Base-by-base conservation (phyloP, 2,329 filamentous ascomycete species). In the Epichloe hybrida region DNA sequence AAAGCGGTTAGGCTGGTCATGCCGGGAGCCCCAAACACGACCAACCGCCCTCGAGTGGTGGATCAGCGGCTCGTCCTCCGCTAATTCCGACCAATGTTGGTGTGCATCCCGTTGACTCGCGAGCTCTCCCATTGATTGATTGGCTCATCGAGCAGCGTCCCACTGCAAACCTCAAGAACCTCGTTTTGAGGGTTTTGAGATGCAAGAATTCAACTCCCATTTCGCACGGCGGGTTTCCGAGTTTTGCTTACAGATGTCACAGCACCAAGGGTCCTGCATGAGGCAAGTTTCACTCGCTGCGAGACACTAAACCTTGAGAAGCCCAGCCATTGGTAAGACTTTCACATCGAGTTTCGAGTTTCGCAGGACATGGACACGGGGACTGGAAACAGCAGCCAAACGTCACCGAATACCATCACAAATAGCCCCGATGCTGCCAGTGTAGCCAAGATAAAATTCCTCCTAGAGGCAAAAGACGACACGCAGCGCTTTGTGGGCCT, bases 401-500 rank as follows among this genome's bases (percentile, higher is more conserved):
- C 43, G 9, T 38, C 44, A 34, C 46, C 17, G 12, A 17, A 13
- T n/a, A 8, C n/a, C 46, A 27, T 46, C 47, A 3, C 34, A 8
- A 40, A 31, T 8, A 35, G 5, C n/a, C 53, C 51, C 21, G 48
- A 51, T 6, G 55, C 57, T 5, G 55, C 56, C 38, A 62, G 59
- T 50, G 50, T 68, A 48, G 65, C 72, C 48, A 76, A 76, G 57
- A 74, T 84, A 49, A 69, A 77, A 55, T 59, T 68, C 1, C 71
- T 84, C 3, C 71, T 86, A 36, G 68, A 69, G 50, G 65, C 76
- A 50, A 80, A 79, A 53, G 75, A 84, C 59, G 82, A 86, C 60
- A 86, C 83, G 0, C 78, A 80, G 20, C 75, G 79, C 58, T 85
- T 86, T 56, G 81, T 84, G 39, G 83, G 81, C 7, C 69, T 86